phyloP scores from a whole-genome alignment of 2,329 filamentous ascomycete species.

The Tricladium varicosporioides region DNA sequence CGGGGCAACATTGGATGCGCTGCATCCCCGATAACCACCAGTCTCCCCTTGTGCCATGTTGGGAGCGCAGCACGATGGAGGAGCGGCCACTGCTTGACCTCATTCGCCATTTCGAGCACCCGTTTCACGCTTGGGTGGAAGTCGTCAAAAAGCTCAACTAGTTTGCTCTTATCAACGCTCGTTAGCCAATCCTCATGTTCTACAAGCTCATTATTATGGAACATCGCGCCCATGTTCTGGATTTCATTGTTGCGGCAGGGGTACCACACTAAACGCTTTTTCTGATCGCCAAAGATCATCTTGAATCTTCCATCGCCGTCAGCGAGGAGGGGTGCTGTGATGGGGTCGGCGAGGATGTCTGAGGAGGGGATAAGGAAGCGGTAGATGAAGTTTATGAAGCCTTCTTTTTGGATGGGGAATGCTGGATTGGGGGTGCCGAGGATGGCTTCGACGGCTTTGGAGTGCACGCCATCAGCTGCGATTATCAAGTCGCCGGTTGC shows the following conservation, averaged over 20 bases:
- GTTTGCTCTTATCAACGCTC: slow-evolving; percentile 35
- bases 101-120: slow-evolving; percentile 41
- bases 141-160: slow-evolving; percentile 40
- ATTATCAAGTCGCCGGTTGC: slow-evolving; percentile 37
- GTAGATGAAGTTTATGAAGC: slow-evolving; percentile 21
- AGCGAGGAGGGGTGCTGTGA: slow-evolving; percentile 30
- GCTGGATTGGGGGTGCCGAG: neutral
- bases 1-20: slow-evolving; percentile 68
- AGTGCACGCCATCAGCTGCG: slow-evolving; percentile 39
- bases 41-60: slow-evolving; percentile 49
- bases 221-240: slow-evolving; percentile 51
- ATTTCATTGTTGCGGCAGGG: slow-evolving; percentile 35
- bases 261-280: slow-evolving; percentile 21
- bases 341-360: slow-evolving; percentile 34
- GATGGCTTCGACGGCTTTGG: slow-evolving; percentile 14
- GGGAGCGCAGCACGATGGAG: slow-evolving; percentile 46
- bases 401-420: slow-evolving; percentile 38
- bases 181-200: slow-evolving; percentile 37
- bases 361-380: neutral
- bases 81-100: slow-evolving; percentile 38
- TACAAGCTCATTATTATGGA: slow-evolving; percentile 43
- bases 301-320: slow-evolving; percentile 20
- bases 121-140: slow-evolving; percentile 45
- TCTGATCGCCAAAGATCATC: neutral
- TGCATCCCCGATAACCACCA: slow-evolving; percentile 63